Percentiles rank a stretch among this genome's conserved stretches.
Evolutionary conservation across 352 stramenopile genomes (phyloP).

Genomic region (Chrysophaeum taylorii): DNA sequence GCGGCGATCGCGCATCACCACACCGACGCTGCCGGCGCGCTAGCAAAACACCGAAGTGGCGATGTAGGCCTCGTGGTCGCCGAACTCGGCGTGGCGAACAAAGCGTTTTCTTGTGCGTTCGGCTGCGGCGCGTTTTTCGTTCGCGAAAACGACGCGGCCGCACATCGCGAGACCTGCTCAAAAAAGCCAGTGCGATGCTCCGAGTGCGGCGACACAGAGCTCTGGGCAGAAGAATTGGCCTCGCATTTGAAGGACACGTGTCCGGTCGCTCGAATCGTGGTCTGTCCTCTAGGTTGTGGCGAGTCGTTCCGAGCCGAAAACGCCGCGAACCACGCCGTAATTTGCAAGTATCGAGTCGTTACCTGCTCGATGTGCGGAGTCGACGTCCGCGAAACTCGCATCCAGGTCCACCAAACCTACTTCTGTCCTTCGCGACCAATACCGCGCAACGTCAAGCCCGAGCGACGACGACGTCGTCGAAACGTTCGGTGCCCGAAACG

Average conservation of each 20-base stretch:
- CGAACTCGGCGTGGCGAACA: neutral
- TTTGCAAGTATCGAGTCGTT: conserved; percentile 1
- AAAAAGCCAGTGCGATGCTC: neutral
- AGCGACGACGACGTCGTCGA: neutral
- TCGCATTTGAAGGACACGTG: neutral
- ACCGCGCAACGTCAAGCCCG: neutral
- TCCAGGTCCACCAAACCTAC: neutral
- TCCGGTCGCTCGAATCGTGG: neutral
- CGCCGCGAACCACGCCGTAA: neutral
- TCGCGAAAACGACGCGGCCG: neutral
- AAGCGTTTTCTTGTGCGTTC: neutral
- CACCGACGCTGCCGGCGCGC: neutral
- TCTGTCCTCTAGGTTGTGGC: neutral
- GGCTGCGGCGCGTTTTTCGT: conserved; percentile 6
- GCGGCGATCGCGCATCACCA: neutral
- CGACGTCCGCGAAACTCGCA: neutral
- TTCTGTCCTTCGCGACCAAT: neutral
- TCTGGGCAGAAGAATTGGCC: neutral
- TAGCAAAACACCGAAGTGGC: neutral
- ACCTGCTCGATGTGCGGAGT: neutral
- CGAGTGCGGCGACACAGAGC: neutral
- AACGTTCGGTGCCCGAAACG: neutral
- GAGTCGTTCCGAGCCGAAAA: neutral
- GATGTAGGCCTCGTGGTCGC: neutral
- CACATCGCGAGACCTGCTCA: neutral